phyloP scores from a whole-genome alignment of 2,329 filamentous ascomycete species.

The Penicillium aurantiogriseum region DNA sequence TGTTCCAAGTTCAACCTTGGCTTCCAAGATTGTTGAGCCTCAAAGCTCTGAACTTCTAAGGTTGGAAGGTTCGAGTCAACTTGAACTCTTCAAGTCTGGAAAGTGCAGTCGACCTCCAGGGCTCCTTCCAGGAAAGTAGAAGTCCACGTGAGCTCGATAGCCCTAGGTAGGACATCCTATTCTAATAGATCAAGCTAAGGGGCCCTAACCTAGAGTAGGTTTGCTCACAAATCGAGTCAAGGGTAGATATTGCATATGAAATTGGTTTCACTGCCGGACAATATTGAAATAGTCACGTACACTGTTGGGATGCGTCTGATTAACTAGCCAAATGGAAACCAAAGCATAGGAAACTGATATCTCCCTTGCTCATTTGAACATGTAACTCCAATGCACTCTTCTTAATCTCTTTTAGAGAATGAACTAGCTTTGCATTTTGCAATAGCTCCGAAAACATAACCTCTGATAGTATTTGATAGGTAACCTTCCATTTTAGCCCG shows the following conservation, averaged over 20 bases:
- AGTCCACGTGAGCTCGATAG: neutral
- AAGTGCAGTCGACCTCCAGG: neutral
- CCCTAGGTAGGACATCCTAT: neutral
- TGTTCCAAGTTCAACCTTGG: neutral
- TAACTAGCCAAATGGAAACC: neutral
- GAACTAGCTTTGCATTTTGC: neutral
- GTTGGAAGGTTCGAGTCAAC: neutral
- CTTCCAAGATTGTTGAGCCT: neutral
- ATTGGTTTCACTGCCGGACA: neutral
- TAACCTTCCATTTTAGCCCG: slow-evolving; percentile 10
- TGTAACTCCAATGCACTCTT: neutral
- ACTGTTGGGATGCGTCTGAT: neutral
- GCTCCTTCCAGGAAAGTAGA: neutral
- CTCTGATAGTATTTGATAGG: neutral
- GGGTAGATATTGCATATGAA: too few species aligned
- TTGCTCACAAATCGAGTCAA: neutral
- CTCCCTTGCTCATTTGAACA: neutral
- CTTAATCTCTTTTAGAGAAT: neutral
- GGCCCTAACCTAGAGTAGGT: too few species aligned
- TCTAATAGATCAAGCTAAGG: neutral
- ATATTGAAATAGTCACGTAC: neutral
- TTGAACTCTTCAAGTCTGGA: neutral
- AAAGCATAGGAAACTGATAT: neutral
- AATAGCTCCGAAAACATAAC: neutral
- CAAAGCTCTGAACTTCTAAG: neutral